phyloP scores from a whole-genome alignment of 169 alveolate genomes.

The Plasmodium inui region DNA sequence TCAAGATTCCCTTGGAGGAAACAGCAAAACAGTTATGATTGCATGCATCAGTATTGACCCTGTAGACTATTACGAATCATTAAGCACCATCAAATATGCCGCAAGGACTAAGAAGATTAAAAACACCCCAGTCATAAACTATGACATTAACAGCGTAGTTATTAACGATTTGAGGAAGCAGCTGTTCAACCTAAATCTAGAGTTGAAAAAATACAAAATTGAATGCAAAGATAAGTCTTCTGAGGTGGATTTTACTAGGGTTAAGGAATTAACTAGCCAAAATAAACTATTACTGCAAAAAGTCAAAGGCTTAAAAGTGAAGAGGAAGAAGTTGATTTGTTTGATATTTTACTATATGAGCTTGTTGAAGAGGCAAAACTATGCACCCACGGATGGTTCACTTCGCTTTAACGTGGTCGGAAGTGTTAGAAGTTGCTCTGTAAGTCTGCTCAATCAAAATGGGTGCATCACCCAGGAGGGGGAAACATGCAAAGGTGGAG shows the following conservation, averaged over 20 bases:
- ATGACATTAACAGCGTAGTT: conserved; percentile 79
- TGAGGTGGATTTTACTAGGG: not conserved
- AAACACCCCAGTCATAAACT: conserved; percentile 90
- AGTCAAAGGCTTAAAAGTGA: conserved; percentile 14
- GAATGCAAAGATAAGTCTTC: conserved; percentile 18
- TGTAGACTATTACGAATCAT: conserved; percentile 89
- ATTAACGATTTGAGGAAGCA: conserved; percentile 60
- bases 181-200: conserved; percentile 12
- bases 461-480: not conserved
- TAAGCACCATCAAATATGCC: conserved; percentile 91
- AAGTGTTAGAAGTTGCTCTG: not conserved
- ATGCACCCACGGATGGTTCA: not conserved
- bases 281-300: conserved; percentile 25
- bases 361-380: not conserved
- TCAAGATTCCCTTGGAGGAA: conserved; percentile 93
- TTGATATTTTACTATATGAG: conserved; percentile 34
- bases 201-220: conserved; percentile 53
- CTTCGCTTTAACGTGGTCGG: not conserved
- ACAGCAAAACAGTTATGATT: conserved; percentile 92
- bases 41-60: conserved; percentile 92
- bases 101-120: conserved; percentile 90
- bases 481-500: not conserved
- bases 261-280: conserved; percentile 28
- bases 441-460: not conserved
- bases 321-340: conserved; percentile 43